Evolutionary conservation across 106 monocot species (phyloP).

Genomic region (Gastrodia elata): DNA sequence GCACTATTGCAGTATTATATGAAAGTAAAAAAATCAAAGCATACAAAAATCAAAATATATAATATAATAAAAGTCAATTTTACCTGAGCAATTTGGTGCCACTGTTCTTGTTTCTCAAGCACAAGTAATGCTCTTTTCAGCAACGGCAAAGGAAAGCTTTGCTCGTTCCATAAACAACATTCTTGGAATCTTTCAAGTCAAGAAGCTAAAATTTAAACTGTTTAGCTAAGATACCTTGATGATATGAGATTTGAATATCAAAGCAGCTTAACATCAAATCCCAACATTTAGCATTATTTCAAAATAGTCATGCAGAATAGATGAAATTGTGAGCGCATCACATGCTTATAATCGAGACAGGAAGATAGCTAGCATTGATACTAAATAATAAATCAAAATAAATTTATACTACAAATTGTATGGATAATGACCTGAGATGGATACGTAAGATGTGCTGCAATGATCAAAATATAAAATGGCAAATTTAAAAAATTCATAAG

Average conservation of each 20-base stretch:
- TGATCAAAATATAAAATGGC: neutral
- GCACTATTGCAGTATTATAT: neutral
- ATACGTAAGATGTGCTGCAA: neutral
- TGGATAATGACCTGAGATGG: neutral
- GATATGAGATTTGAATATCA: neutral
- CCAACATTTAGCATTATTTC: neutral
- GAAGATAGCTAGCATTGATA: slow-evolving; percentile 2
- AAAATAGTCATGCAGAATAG: neutral
- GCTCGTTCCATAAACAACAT: slow-evolving; percentile 82
- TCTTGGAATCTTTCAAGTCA: slow-evolving; percentile 77
- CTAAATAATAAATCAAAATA: neutral
- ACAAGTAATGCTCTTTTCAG: slow-evolving; percentile 57
- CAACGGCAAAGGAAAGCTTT: slow-evolving; percentile 52
- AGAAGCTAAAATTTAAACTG: slow-evolving; percentile 43
- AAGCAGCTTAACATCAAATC: neutral
- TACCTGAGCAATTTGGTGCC: slow-evolving; percentile 93
- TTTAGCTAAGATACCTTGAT: neutral
- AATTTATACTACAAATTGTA: neutral
- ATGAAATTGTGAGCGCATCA: neutral
- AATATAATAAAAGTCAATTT: neutral
- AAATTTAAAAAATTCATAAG: neutral
- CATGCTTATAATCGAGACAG: neutral
- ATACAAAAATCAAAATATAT: neutral
- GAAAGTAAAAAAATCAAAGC: neutral
- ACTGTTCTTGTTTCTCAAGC: slow-evolving; percentile 81